phyloP scores from a whole-genome alignment of 106 monocot genomes.

The Dendrobium chrysotoxum region DNA sequence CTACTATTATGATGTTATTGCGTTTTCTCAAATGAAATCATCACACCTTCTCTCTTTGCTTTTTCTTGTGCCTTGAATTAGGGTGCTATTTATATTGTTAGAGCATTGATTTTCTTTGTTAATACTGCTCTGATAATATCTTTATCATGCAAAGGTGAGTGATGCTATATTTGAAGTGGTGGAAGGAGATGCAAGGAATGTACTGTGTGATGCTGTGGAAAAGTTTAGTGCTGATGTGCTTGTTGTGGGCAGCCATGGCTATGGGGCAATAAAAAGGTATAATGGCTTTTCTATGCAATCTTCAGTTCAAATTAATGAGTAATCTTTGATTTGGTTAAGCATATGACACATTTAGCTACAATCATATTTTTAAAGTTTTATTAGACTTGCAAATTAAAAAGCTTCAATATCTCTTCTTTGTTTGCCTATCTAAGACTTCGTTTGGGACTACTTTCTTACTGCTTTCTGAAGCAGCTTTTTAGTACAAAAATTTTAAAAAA shows the following conservation, averaged over 20 bases:
- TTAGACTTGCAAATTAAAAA: too few species aligned
- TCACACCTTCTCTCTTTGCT: too few species aligned
- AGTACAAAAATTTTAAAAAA: too few species aligned
- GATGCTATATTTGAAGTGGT: constrained; percentile 24
- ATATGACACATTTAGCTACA: neutral
- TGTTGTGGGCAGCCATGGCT: constrained; percentile 62
- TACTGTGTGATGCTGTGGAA: constrained; percentile 21
- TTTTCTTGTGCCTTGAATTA: too few species aligned
- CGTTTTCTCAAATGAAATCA: too few species aligned
- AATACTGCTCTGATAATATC: neutral
- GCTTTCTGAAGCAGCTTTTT: too few species aligned
- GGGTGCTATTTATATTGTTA: neutral
- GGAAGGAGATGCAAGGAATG: constrained; percentile 54
- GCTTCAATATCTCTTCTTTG: too few species aligned
- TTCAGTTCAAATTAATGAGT: neutral
- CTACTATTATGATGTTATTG: too few species aligned
- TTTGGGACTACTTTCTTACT: too few species aligned
- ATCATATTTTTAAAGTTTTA: too few species aligned
- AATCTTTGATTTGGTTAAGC: neutral
- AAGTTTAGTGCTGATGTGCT: constrained; percentile 44
- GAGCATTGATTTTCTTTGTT: neutral
- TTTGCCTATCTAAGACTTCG: too few species aligned
- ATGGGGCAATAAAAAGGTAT: constrained; percentile 59
- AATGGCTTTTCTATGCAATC: neutral
- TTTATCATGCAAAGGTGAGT: constrained; percentile 14